phyloP scores from a whole-genome alignment of 805 yeast genomes.

The Pachysolen tannophilus region DNA sequence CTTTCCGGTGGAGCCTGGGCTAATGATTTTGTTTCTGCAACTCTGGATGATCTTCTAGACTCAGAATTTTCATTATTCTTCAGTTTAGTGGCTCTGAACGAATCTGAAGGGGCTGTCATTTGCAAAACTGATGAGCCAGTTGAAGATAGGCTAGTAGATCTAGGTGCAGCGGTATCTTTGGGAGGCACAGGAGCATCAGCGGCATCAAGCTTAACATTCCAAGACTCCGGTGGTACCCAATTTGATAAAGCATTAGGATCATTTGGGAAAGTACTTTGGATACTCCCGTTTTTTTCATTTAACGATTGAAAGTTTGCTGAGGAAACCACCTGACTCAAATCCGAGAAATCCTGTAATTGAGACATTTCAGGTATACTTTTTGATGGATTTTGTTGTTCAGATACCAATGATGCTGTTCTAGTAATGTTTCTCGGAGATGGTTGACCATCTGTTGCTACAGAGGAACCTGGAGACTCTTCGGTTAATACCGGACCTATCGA shows the following conservation, averaged over 20 bases:
- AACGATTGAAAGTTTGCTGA: constrained; percentile 5
- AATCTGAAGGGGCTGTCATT: neutral
- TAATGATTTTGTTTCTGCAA: neutral
- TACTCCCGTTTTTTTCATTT: neutral
- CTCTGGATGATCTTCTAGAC: neutral
- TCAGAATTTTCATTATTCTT: neutral
- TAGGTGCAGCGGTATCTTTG: constrained; percentile 4
- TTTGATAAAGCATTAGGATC: constrained; percentile 7
- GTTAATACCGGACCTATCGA: neutral
- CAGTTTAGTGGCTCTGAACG: neutral
- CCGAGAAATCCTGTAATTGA: constrained; percentile 5
- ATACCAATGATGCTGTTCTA: neutral
- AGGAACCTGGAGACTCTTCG: neutral
- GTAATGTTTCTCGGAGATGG: too few relatives aligned
- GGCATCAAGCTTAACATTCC: constrained; percentile 9
- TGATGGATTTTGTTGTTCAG: neutral
- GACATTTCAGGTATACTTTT: constrained; percentile 1
- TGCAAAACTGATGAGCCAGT: constrained; percentile 3
- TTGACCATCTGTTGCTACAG: neutral
- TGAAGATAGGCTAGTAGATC: constrained; percentile 3
- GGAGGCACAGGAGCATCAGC: too few relatives aligned
- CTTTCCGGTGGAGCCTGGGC: neutral
- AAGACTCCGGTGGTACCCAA: constrained; percentile 11
- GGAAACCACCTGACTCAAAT: constrained; percentile 7
- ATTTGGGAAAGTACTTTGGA: neutral